Evolutionary conservation across 192 early-diverging fungal species (phyloP), one percentile per base, ranked within the genome.

Genomic region (Mortierella hygrophila): DNA sequence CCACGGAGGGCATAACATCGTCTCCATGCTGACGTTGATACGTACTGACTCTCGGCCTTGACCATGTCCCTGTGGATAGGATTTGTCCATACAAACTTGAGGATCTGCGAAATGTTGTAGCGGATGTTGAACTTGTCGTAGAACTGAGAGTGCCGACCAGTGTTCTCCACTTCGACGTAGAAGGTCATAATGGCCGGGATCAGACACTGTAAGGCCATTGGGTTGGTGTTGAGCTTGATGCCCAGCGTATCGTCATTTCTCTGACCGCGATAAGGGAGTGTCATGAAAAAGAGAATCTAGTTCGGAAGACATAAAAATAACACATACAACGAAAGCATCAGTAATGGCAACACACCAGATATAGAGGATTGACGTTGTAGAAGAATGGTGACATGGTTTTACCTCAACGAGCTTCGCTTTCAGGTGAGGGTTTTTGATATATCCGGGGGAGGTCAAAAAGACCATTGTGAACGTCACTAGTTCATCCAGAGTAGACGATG

Each of bases 61-160:
- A 97, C 83, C 82, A 91, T 92, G 3, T 82, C 83, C n/a, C 93
- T 91, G 88, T 98, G 96, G n/a, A 81, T 84, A n/a, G 83, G 89
- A 73, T 96, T 93, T 8, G 84, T 88, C 95, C 97, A 97, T 18
- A 98, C 89, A 44, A 87, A 83, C 82, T 97, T 97, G 82, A 99
- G 92, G 13, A 97, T 95, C 78, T 98, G 96, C 11, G 94, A 94
- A 73, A 99, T 98, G 79, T 98, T 95, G 91, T 99, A 99, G 44
- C 98, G 94, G 79, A 98, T 97, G 88, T 96, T 98, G 90, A 99
- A 98, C 88, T 99, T 99, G 88, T 99, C 98, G 82, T 98, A 99
- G 81, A 99, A 99, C 85, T 98, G 97, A 6, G 95, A 94, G 79
- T 93, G 93, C 3, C 93, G 92, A 23, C 98, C 98, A 26, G 98